Conservation (phyloP, 306 rosid species). For the Rubus parviflorus region DNA sequence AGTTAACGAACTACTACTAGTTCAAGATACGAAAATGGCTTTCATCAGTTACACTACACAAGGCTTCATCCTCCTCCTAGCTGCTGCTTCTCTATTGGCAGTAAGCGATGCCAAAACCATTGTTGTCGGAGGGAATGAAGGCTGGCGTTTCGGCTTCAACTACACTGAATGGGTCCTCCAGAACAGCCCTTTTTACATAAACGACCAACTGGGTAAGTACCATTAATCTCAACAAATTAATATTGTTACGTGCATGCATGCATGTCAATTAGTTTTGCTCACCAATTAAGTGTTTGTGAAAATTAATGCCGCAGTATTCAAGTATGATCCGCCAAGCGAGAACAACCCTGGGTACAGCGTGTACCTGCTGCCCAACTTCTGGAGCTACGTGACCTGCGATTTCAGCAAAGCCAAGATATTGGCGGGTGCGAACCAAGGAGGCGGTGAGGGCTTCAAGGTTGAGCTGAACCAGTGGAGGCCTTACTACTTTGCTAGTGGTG, state of each 20-base stretch:
- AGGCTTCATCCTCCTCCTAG: conserved; percentile 32
- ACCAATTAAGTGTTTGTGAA: neutral
- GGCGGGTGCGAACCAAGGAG: conserved; percentile 40
- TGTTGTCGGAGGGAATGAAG: conserved; percentile 63
- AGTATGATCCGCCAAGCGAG: conserved; percentile 38
- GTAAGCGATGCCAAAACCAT: conserved; percentile 40
- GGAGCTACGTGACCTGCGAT: conserved; percentile 51
- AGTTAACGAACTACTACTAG: neutral
- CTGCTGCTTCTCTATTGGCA: conserved; percentile 24
- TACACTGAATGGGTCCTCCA: conserved; percentile 61
- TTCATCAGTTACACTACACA: conserved; percentile 12
- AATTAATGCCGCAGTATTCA: conserved; percentile 53
- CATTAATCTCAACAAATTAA: no score
- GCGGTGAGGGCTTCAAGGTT: conserved; percentile 41
- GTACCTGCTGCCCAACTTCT: conserved; percentile 44
- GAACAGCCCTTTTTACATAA: conserved; percentile 55
- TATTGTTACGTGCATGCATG: neutral
- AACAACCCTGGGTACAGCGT: conserved; percentile 32
- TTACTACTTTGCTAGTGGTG: conserved; percentile 57
- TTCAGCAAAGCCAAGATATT: conserved; percentile 45
- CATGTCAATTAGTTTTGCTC: neutral
- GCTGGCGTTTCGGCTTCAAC: conserved; percentile 66
- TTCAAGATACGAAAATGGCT: conserved; percentile 22
- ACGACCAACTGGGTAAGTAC: conserved; percentile 50
- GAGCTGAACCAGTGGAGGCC: conserved; percentile 44